Percentiles rank a stretch among this genome's conserved stretches.
Conservation (phyloP, 148 eudicot species). For the Rhododendron ferrugineum region DNA sequence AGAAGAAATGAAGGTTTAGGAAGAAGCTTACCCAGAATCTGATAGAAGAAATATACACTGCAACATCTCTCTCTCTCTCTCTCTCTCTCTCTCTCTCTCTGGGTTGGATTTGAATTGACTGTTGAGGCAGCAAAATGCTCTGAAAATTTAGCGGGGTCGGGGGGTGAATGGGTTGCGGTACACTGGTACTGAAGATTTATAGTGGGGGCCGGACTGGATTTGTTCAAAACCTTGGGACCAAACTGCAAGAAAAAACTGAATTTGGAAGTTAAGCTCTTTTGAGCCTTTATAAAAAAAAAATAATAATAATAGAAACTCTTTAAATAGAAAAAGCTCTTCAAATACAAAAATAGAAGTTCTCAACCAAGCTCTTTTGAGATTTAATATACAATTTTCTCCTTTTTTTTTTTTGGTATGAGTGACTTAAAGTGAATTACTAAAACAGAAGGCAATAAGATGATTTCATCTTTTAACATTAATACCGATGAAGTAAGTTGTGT, state of each 20-base stretch:
- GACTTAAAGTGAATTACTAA: too few species aligned
- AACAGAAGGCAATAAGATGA: too few species aligned
- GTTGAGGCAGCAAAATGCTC: background rate
- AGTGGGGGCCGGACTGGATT: background rate
- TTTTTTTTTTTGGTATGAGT: too few species aligned
- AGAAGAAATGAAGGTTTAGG: background rate
- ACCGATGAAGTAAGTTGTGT: too few species aligned
- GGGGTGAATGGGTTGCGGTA: background rate
- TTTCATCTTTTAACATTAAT: too few species aligned
- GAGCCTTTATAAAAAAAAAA: too few species aligned
- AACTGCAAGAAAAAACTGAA: background rate
- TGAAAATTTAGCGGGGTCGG: background rate
- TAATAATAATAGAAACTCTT: too few species aligned
- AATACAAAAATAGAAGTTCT: too few species aligned
- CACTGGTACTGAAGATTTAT: background rate
- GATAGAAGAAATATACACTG: slow-evolving; percentile 29
- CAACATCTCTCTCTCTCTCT: slow-evolving; percentile 17
- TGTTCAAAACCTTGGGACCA: background rate
- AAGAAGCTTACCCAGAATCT: slow-evolving; percentile 23
- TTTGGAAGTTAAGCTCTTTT: too few species aligned
- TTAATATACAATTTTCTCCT: too few species aligned
- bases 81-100: background rate
- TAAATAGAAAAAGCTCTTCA: too few species aligned
- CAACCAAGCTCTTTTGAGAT: too few species aligned
- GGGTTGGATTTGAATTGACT: background rate